Conservation (phyloP, 768 basidiomycete genomes). For the Boletus pseudopeckii region DNA sequence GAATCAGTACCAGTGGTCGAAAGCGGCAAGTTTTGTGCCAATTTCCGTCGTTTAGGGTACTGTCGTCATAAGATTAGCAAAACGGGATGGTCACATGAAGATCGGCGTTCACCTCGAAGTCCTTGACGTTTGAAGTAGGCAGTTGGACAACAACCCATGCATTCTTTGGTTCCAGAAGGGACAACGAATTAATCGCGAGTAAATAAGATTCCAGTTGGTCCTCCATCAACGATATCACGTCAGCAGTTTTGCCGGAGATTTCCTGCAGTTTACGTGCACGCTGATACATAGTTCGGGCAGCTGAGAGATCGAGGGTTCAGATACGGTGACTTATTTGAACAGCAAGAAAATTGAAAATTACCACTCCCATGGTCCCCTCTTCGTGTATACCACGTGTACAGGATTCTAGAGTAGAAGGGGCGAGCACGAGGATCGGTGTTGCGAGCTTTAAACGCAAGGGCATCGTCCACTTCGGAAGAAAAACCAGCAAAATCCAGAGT, state of each 20-base stretch:
- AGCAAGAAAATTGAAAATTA: conserved; percentile 38
- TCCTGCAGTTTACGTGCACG: conserved; percentile 75
- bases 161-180: conserved; percentile 73
- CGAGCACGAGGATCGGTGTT: conserved; percentile 85
- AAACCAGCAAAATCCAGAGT: conserved; percentile 82
- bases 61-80: conserved; percentile 32
- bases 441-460: conserved; percentile 87
- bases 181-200: conserved; percentile 85
- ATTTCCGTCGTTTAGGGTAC: conserved; percentile 67
- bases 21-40: conserved; percentile 76
- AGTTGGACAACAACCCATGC: conserved; percentile 79
- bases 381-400: conserved; percentile 91
- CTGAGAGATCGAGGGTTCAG: conserved; percentile 43
- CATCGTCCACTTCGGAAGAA: conserved; percentile 81
- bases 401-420: conserved; percentile 84
- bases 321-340: conserved; percentile 8
- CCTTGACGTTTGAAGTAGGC: conserved; percentile 42
- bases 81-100: conserved; percentile 12
- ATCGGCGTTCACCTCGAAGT: conserved; percentile 41
- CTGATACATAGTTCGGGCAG: conserved; percentile 90
- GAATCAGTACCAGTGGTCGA: conserved; percentile 60
- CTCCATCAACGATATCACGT: conserved; percentile 48
- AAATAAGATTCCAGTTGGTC: conserved; percentile 78
- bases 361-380: conserved; percentile 91
- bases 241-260: conserved; percentile 32